Percentiles rank a stretch among this genome's conserved stretches.
These are phyloP conservation scores for Detonula confervacea DNA, from an alignment of 352 stramenopile genomes.

Conservation along the genomic window DNA sequence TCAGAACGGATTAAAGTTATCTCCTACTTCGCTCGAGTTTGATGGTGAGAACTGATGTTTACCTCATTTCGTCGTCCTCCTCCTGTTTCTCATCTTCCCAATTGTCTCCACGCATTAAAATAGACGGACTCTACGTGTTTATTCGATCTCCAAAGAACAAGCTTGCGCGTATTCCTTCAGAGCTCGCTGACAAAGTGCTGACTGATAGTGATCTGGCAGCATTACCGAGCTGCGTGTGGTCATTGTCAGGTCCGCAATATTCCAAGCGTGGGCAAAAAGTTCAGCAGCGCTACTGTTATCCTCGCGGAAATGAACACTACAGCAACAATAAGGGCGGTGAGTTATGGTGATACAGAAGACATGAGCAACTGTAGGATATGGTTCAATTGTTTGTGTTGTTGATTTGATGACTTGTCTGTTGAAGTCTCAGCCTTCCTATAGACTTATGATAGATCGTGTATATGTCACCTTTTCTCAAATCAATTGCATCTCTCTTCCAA, in stretches of 20 bases:
- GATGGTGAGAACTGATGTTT: constrained; percentile 28
- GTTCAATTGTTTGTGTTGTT: too few species aligned
- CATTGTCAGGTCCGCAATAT: constrained; percentile 50
- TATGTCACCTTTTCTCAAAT: not conserved
- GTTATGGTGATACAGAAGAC: too few species aligned
- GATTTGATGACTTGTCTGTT: too few species aligned
- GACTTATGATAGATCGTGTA: too few species aligned
- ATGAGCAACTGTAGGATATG: too few species aligned
- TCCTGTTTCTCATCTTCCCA: not conserved
- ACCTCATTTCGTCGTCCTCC: not conserved
- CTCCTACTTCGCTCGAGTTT: constrained; percentile 71
- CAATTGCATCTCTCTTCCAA: not conserved
- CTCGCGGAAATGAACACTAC: constrained; percentile 63
- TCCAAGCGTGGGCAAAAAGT: constrained; percentile 49
- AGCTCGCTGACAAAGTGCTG: not conserved
- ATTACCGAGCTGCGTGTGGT: constrained; percentile 15
- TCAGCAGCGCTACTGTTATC: constrained; percentile 80
- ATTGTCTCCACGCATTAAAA: not conserved
- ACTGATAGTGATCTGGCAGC: constrained; percentile 22
- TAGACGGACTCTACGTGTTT: constrained; percentile 79
- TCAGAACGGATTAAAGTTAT: constrained; percentile 61
- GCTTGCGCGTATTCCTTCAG: constrained; percentile 2
- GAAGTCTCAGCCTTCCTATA: too few species aligned
- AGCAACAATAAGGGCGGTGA: constrained; percentile 64
- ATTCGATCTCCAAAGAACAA: constrained; percentile 55